Percentiles rank a stretch among this genome's conserved stretches.
Evolutionary conservation across 495 filamentous ascomycete species (phyloP).

Genomic region (Staphylotrichum longicolle): DNA sequence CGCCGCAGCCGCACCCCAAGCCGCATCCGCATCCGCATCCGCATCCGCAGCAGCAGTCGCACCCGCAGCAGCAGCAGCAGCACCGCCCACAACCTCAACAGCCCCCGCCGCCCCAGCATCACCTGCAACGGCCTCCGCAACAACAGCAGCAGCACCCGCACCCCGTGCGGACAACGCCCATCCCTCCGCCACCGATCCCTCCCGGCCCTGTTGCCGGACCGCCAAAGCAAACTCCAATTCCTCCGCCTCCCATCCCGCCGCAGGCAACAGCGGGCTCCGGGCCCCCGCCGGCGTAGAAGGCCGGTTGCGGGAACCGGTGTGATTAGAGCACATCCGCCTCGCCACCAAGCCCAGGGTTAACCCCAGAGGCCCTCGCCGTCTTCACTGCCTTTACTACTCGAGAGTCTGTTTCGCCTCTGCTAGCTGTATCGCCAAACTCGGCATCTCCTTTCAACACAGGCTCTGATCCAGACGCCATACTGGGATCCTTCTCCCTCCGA

Average conservation of each 20-base stretch:
- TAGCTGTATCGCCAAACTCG: no score
- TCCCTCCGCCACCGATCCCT: constrained; percentile 34
- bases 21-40: constrained; percentile 13
- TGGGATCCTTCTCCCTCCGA: no score
- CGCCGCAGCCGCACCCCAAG: constrained; percentile 4
- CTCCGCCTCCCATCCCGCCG: constrained; percentile 34
- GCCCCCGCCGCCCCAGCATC: neutral
- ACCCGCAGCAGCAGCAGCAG: neutral
- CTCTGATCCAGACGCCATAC: no score
- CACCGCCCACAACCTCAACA: neutral
- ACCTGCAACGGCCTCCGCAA: neutral
- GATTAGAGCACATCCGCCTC: neutral
- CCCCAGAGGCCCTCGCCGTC: constrained; percentile 26
- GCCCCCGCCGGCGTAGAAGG: constrained; percentile 8
- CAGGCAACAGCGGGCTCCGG: constrained; percentile 14
- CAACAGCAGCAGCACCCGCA: constrained; percentile 18
- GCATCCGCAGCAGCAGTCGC: constrained; percentile 10
- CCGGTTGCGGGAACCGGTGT: neutral
- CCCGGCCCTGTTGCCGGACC: constrained; percentile 14
- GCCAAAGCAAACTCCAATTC: constrained; percentile 34
- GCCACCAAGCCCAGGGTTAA: neutral
- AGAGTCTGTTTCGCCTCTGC: no score
- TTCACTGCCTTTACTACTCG: constrained; percentile 10
- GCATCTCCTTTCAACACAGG: no score
- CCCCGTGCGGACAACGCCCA: constrained; percentile 28